These are phyloP conservation scores for Mucor piriformis DNA, from an alignment of 371 early-diverging fungal species.

Conservation along the genomic window DNA sequence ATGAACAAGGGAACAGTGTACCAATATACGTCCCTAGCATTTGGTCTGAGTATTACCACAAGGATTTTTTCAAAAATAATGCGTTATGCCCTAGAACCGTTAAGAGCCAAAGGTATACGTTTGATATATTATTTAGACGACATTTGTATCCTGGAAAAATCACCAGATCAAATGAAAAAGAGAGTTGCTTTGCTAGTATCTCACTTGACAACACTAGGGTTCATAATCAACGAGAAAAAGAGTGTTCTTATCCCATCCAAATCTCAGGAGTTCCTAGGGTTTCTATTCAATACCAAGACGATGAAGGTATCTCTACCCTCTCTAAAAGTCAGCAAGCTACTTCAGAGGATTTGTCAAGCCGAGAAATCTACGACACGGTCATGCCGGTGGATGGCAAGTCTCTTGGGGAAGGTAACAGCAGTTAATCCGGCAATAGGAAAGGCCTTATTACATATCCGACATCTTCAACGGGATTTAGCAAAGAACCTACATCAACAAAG, in stretches of 20 bases:
- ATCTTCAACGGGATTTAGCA: slow-evolving; percentile 5
- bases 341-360: slow-evolving; percentile 1
- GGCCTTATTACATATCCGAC: neutral
- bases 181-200: no score
- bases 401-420: slow-evolving; percentile 17
- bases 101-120: slow-evolving; percentile 7
- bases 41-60: slow-evolving; percentile 15
- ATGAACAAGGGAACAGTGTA: slow-evolving; percentile 6
- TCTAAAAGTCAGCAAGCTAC: slow-evolving; percentile 7
- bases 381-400: slow-evolving; percentile 11
- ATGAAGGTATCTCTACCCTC: slow-evolving; percentile 8
- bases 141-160: slow-evolving; percentile 5
- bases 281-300: slow-evolving; percentile 15
- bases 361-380: neutral
- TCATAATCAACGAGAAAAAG: slow-evolving; percentile 12
- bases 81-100: slow-evolving; percentile 8
- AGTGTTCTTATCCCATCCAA: neutral
- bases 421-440: slow-evolving; percentile 16
- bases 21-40: slow-evolving; percentile 17
- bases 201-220: neutral
- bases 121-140: slow-evolving; percentile 19
- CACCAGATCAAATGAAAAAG: no score
- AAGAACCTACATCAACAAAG: neutral
- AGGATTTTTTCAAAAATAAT: slow-evolving; percentile 9
- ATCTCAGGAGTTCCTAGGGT: slow-evolving; percentile 14